Evolutionary conservation across 2,329 filamentous ascomycete genomes (phyloP).

Genomic region (Paraphaeosphaeria sporulosa): DNA sequence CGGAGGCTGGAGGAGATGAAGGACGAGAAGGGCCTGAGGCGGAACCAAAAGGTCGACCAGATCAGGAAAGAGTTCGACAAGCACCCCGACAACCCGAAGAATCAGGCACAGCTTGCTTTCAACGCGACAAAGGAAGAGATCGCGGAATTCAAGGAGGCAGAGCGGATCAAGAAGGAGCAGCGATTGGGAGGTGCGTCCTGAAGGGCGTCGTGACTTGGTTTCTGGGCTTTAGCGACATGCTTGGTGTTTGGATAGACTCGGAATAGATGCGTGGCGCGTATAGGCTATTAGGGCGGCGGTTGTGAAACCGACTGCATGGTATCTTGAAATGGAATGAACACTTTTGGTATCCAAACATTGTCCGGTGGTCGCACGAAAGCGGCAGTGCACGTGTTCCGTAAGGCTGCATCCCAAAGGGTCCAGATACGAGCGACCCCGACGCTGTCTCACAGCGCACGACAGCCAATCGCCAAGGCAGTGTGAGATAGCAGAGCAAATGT

Average conservation of each 20-base stretch:
- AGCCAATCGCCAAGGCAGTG: neutral
- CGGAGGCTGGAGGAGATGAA: constrained; percentile 84
- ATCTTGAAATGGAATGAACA: neutral
- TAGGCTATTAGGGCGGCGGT: neutral
- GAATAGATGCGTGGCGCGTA: constrained; percentile 4
- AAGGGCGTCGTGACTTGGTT: constrained; percentile 11
- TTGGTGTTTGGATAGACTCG: constrained; percentile 28
- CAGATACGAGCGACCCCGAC: constrained; percentile 3
- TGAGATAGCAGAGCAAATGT: neutral
- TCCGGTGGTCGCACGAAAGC: constrained; percentile 10
- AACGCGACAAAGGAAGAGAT: constrained; percentile 83
- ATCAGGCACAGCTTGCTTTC: constrained; percentile 78
- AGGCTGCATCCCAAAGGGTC: constrained; percentile 8
- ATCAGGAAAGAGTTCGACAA: constrained; percentile 94
- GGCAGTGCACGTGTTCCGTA: constrained; percentile 9
- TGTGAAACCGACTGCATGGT: constrained; percentile 1
- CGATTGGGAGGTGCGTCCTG: constrained; percentile 58
- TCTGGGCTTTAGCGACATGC: constrained; percentile 17
- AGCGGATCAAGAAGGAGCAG: constrained; percentile 78
- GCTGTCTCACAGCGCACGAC: constrained; percentile 11
- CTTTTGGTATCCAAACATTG: constrained; percentile 2
- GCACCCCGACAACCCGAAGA: constrained; percentile 93
- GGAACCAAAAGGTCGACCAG: constrained; percentile 83
- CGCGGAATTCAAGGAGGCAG: constrained; percentile 67
- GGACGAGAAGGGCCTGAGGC: constrained; percentile 78